Percentiles rank a stretch among this genome's conserved stretches.
Conservation (phyloP, 352 stramenopile species). For the Phytophthora tentaculata region DNA sequence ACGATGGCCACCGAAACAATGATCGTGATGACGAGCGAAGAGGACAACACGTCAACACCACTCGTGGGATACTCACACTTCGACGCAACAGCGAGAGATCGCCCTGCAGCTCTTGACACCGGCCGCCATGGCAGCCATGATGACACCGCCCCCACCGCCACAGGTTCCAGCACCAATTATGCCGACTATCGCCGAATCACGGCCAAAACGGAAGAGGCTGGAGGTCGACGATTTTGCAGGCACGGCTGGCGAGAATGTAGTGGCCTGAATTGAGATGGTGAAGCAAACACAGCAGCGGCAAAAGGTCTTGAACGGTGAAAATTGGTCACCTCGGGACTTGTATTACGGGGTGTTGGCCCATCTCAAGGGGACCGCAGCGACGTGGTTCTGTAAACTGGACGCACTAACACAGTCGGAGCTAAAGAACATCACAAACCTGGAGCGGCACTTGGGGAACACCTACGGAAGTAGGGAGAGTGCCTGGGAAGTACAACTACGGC, state of each 20-base stretch:
- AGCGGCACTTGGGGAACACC: background rate
- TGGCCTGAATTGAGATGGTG: background rate
- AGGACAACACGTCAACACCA: background rate
- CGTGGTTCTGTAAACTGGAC: background rate
- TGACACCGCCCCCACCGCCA: background rate
- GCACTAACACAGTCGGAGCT: background rate
- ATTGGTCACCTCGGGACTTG: background rate
- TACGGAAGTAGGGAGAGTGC: background rate
- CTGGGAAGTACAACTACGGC: background rate
- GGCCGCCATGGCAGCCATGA: background rate
- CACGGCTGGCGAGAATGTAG: background rate
- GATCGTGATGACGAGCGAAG: too few relatives aligned
- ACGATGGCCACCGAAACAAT: background rate
- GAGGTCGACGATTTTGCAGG: background rate
- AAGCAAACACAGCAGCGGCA: background rate
- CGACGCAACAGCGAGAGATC: background rate
- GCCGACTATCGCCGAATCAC: background rate
- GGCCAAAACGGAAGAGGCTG: background rate
- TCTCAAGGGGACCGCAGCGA: background rate
- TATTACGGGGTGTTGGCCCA: background rate
- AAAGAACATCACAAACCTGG: too few relatives aligned
- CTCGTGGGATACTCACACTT: background rate
- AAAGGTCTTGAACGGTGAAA: background rate
- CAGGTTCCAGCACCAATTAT: too few relatives aligned
- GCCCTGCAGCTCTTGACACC: too few relatives aligned